These are phyloP conservation scores for Citrus maxima DNA, from an alignment of 345 rosid species.

Conservation along the genomic window DNA sequence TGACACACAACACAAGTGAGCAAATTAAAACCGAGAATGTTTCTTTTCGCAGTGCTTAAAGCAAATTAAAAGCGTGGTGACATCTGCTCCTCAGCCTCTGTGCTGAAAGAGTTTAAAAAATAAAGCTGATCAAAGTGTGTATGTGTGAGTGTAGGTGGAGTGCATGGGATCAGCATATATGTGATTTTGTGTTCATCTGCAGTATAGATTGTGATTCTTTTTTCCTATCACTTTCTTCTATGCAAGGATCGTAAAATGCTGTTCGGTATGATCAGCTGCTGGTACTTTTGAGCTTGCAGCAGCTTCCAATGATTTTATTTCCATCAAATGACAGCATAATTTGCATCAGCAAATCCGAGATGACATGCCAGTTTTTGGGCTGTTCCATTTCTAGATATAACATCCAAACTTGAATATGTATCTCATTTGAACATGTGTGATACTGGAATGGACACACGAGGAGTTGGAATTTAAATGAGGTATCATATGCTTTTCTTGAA, in stretches of 20 bases:
- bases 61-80: slow-evolving; percentile 32
- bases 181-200: slow-evolving; percentile 16
- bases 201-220: slow-evolving; percentile 25
- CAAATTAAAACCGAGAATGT: not conserved
- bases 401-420: too few species aligned
- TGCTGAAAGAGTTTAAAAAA: slow-evolving; percentile 17
- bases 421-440: not conserved
- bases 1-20: slow-evolving; percentile 3
- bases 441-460: not conserved
- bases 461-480: not conserved
- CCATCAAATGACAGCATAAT: not conserved
- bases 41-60: not conserved
- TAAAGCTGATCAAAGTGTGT: not conserved
- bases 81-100: slow-evolving; percentile 24
- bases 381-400: too few species aligned
- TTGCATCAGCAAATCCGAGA: not conserved
- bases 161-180: slow-evolving; percentile 42
- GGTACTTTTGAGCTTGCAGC: not conserved
- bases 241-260: slow-evolving; percentile 12
- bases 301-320: not conserved
- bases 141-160: slow-evolving; percentile 26
- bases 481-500: not conserved
- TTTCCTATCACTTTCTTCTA: slow-evolving; percentile 34
- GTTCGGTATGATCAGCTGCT: not conserved
- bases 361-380: not conserved